Base-by-base conservation (phyloP, 83 land plant genomes). In the Thuja plicata region DNA sequence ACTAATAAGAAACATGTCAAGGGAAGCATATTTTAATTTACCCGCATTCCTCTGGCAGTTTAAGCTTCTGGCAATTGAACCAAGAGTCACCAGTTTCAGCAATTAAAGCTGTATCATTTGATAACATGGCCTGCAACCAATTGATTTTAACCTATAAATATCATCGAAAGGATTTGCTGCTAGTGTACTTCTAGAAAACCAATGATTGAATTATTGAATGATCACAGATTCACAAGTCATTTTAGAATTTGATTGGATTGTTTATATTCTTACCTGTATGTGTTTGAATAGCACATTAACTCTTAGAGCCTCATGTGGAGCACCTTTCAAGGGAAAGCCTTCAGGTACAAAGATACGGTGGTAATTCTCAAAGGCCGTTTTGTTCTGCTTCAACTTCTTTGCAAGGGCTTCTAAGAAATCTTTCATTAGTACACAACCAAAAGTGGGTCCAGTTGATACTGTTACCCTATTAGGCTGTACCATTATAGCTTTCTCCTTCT, bases 51-150 rank as follows among this genome's bases (percentile, higher is more conserved):
- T 93, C 89, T 8, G 97, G 96, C 34, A 96, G 78, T 87, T 92
- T 94, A 30, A 96, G 94, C 81, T 96, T 54, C 91, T 94, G 98
- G 90, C 97, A 95, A 78, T 96, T 95, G 87, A 96, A 96, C 98
- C 98, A 96, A 21, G 95, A 93, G 76, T 96, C 97, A 0, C 98
- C 96, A 24, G 98, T 93, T 89, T 96, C 97, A 70, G 97, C 96
- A 76, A 96, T 95, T 87, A 96, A 92, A 41, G 94, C 94, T 15
- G 92, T 94, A 38, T 95, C 85, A 21, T 90, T 85, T 2, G 91
- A 85, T 43, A 96, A 87, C 97, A 96, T 95, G 54, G 91, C 90
- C 92, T 95, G 94, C 78, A 91, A 88, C 52, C 50, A 43, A 45
- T 24, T n/a, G 27, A 9, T 45, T 76, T 45, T 34, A 8, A 24